These are phyloP conservation scores for Pneumocystis jirovecii DNA, from an alignment of 1,139 yeast genomes.

Conservation along the genomic window DNA sequence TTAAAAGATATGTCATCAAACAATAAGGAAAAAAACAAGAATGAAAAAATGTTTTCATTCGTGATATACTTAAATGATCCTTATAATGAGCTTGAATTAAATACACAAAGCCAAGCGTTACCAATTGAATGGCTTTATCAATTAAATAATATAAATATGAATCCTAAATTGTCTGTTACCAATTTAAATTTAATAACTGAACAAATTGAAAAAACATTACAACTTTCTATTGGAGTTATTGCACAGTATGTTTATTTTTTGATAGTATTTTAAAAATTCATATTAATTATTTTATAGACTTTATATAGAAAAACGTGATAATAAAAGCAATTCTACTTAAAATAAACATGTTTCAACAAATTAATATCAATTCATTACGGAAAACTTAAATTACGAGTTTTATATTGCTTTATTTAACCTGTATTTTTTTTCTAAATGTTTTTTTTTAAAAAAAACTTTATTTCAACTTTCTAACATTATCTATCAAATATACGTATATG, in stretches of 20 bases:
- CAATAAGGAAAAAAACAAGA: not conserved
- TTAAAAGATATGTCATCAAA: not conserved
- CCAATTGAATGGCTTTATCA: not conserved
- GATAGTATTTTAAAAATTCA: not conserved
- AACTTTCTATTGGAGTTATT: not conserved
- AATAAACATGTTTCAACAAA: not conserved
- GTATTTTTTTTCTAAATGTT: too few species aligned
- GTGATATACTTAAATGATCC: not conserved
- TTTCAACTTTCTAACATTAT: too few species aligned
- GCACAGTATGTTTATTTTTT: not conserved
- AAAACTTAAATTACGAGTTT: too few species aligned
- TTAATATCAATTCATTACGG: not conserved
- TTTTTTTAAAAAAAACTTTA: too few species aligned
- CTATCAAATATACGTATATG: too few species aligned
- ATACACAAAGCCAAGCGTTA: not conserved
- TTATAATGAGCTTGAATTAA: not conserved
- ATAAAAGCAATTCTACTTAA: not conserved
- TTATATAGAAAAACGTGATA: not conserved
- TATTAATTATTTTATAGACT: not conserved
- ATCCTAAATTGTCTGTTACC: not conserved
- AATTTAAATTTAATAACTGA: not conserved
- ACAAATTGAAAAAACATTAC: not conserved
- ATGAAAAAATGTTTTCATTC: not conserved
- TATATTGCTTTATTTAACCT: too few species aligned
- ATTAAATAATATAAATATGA: not conserved